Evolutionary conservation across 164 flowering plant genomes (phyloP).

Genomic region (Macadamia integrifolia): DNA sequence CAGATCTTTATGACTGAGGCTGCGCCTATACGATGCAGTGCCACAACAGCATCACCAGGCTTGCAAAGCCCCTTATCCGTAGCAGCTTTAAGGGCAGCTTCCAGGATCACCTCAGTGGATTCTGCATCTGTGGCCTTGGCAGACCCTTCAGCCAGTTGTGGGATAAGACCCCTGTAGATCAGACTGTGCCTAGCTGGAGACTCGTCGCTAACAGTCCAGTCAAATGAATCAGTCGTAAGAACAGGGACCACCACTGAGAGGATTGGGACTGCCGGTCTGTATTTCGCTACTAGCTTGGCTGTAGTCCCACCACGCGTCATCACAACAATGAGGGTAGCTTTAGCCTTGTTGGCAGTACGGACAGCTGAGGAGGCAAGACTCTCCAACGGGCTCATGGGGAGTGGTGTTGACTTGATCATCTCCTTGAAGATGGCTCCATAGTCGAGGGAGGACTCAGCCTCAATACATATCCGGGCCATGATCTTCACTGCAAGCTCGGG

Average conservation of each 20-base stretch:
- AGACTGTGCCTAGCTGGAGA: slow-evolving; percentile 81
- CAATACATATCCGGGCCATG: slow-evolving; percentile 75
- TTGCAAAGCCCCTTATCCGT: slow-evolving; percentile 41
- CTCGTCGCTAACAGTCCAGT: slow-evolving; percentile 80
- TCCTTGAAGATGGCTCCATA: slow-evolving; percentile 70
- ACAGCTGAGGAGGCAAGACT: slow-evolving; percentile 87
- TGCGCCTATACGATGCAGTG: slow-evolving; percentile 43
- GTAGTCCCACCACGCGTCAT: slow-evolving; percentile 81
- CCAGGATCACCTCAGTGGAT: slow-evolving; percentile 73
- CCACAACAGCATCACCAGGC: slow-evolving; percentile 45
- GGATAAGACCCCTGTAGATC: slow-evolving; percentile 68
- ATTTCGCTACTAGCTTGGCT: slow-evolving; percentile 81
- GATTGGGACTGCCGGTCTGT: slow-evolving; percentile 82
- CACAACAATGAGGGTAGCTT: slow-evolving; percentile 64
- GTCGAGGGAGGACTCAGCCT: slow-evolving; percentile 79
- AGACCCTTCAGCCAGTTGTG: slow-evolving; percentile 72
- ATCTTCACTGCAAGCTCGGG: slow-evolving; percentile 79
- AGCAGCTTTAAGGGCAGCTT: slow-evolving; percentile 70
- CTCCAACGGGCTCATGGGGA: slow-evolving; percentile 89
- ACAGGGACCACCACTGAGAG: slow-evolving; percentile 80
- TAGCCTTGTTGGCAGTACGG: slow-evolving; percentile 72
- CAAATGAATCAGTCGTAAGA: slow-evolving; percentile 69
- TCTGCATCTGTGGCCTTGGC: slow-evolving; percentile 84
- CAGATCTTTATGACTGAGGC: slow-evolving; percentile 50
- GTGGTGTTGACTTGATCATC: slow-evolving; percentile 64